Conservation (phyloP, 257 asterid species). For the Nicotiana paniculata region DNA sequence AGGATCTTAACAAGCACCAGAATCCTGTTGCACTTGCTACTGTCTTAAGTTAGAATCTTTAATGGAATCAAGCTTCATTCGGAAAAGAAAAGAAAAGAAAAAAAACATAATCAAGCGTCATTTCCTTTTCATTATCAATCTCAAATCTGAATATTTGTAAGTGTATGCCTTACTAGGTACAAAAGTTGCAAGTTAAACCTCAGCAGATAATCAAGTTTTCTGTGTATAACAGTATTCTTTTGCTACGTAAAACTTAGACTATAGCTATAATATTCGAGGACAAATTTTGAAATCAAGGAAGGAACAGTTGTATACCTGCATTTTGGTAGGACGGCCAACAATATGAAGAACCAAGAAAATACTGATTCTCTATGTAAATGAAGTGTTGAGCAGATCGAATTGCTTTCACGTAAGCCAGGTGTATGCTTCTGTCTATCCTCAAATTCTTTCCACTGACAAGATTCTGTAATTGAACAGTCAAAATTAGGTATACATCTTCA, state of each 20-base stretch:
- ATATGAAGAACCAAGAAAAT: conserved; percentile 87
- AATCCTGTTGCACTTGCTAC: too few relatives aligned
- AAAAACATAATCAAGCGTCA: too few relatives aligned
- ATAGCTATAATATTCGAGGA: not conserved
- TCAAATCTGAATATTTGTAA: too few relatives aligned
- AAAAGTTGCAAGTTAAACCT: too few relatives aligned
- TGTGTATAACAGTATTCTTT: not conserved
- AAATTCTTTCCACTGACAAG: conserved; percentile 70
- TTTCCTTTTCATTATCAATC: too few relatives aligned
- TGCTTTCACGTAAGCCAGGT: conserved; percentile 83
- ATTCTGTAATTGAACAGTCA: conserved; percentile 38
- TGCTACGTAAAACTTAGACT: not conserved
- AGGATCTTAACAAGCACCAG: too few relatives aligned
- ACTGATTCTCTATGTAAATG: conserved; percentile 90
- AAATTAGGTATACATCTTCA: not conserved
- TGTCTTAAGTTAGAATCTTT: too few relatives aligned
- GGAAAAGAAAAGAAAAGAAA: too few relatives aligned
- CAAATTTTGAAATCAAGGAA: not conserved
- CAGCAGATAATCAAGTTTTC: not conserved
- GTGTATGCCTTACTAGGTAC: too few relatives aligned
- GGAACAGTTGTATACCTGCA: conserved; percentile 46
- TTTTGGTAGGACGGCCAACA: conserved; percentile 73
- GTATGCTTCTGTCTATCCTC: conserved; percentile 82
- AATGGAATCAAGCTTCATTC: too few relatives aligned
- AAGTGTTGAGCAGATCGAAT: conserved; percentile 89